These are phyloP conservation scores for Ambrosiella cleistominuta DNA, from an alignment of 2,329 filamentous ascomycete species.

Conservation along the genomic window DNA sequence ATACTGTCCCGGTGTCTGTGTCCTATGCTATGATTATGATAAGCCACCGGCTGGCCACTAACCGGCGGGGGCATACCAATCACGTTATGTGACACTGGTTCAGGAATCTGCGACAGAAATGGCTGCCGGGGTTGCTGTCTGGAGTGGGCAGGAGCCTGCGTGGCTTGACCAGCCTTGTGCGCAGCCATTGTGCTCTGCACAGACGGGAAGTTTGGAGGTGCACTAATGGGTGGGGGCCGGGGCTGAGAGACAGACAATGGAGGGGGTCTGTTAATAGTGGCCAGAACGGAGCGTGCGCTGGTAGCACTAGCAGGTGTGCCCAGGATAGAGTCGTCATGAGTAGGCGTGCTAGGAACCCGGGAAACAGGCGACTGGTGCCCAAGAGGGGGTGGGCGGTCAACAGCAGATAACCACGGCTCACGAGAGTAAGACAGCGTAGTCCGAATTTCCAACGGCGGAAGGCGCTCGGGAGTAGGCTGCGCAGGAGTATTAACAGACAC, in stretches of 20 bases:
- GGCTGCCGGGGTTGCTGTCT: background rate
- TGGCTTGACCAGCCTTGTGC: background rate
- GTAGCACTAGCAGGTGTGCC: no score
- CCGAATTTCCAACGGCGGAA: background rate
- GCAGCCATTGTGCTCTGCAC: background rate
- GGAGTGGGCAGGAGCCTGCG: background rate
- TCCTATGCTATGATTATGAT: background rate
- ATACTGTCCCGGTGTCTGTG: background rate
- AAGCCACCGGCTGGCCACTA: background rate
- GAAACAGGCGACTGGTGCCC: no score
- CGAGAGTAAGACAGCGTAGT: no score
- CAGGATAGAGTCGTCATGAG: no score
- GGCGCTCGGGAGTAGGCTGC: background rate
- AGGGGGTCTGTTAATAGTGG: background rate
- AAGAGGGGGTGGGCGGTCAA: no score
- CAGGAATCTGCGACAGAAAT: background rate
- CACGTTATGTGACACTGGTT: background rate
- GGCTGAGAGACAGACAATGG: background rate
- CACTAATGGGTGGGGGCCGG: background rate
- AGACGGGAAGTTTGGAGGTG: background rate
- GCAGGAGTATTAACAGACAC: background rate
- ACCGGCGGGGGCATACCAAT: background rate
- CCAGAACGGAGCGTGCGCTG: background rate
- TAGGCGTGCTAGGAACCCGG: no score
- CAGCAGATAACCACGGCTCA: no score